Percentiles rank a stretch among this genome's conserved stretches.
phyloP scores from a whole-genome alignment of 2,329 filamentous ascomycete genomes.

The Monilinia fructigena region DNA sequence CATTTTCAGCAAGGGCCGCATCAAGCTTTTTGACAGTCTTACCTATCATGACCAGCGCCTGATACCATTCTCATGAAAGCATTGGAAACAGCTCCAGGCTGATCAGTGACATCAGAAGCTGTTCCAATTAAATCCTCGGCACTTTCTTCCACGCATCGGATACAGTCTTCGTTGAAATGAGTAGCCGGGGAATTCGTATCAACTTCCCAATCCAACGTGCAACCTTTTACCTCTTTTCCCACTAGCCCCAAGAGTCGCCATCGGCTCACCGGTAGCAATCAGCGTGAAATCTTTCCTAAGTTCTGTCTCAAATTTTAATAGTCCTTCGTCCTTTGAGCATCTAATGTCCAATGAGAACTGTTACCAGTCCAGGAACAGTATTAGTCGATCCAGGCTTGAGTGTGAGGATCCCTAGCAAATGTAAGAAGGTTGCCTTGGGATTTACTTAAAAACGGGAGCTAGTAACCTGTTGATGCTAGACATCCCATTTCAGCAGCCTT shows the following conservation, averaged over 20 bases:
- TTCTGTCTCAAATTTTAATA: constrained; percentile 56
- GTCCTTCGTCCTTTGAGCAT: constrained; percentile 53
- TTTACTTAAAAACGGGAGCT: background rate
- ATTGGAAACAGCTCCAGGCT: constrained; percentile 52
- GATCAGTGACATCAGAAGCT: constrained; percentile 50
- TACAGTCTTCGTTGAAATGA: constrained; percentile 66
- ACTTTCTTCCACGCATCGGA: constrained; percentile 60
- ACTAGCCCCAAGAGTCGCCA: constrained; percentile 46
- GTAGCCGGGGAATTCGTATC: constrained; percentile 63
- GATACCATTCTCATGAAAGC: constrained; percentile 54
- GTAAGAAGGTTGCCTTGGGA: background rate
- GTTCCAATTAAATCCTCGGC: constrained; percentile 56
- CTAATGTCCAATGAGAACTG: constrained; percentile 68
- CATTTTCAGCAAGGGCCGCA: constrained; percentile 21
- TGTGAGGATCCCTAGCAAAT: constrained; percentile 58
- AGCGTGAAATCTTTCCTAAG: constrained; percentile 57
- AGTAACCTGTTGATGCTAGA: constrained; percentile 53
- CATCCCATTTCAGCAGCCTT: constrained; percentile 59
- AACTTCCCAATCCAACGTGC: constrained; percentile 55
- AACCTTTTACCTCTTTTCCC: constrained; percentile 50
- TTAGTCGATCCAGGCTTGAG: constrained; percentile 68
- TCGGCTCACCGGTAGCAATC: constrained; percentile 57
- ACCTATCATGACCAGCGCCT: constrained; percentile 62
- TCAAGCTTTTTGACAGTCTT: constrained; percentile 41
- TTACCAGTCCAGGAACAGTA: constrained; percentile 66